Conservation (phyloP, 2,329 filamentous ascomycete species). For the Didymellaceae sp. region DNA sequence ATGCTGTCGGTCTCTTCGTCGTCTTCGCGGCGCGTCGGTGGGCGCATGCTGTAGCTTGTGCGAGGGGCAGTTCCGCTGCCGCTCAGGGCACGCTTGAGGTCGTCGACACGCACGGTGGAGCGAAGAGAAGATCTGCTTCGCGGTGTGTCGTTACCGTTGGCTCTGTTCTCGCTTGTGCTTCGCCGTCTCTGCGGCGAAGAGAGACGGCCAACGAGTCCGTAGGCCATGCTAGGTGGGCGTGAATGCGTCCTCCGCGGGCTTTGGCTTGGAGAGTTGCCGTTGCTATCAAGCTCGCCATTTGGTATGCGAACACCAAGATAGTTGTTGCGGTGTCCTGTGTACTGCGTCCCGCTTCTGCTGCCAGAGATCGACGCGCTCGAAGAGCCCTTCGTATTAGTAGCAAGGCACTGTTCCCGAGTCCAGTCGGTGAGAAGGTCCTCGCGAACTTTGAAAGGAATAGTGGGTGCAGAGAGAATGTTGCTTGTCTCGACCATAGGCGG, state of each 20-base stretch:
- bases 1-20: conserved; percentile 67
- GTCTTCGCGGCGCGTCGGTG: conserved; percentile 30
- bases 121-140: conserved; percentile 46
- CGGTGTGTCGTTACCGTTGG: conserved; percentile 37
- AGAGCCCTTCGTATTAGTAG: conserved; percentile 70
- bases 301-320: conserved; percentile 64
- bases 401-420: conserved; percentile 76
- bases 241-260: conserved; percentile 44
- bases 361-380: conserved; percentile 78
- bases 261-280: conserved; percentile 37
- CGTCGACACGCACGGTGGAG: conserved; percentile 53
- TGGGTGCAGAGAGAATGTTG: conserved; percentile 40
- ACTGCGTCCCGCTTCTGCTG: conserved; percentile 62
- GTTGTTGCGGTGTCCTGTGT: conserved; percentile 41
- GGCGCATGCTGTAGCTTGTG: conserved; percentile 40
- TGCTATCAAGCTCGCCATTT: conserved; percentile 45
- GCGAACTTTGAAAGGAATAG: conserved; percentile 70
- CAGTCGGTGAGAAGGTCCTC: conserved; percentile 82
- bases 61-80: conserved; percentile 41
- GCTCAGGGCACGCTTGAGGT: conserved; percentile 55
- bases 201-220: conserved; percentile 44
- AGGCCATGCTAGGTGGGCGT: conserved; percentile 41
- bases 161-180: conserved; percentile 24
- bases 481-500: conserved; percentile 18
- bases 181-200: conserved; percentile 36